Evolutionary conservation across 2,329 filamentous ascomycete species (phyloP).

Genomic region (Arachnopeziza araneosa): DNA sequence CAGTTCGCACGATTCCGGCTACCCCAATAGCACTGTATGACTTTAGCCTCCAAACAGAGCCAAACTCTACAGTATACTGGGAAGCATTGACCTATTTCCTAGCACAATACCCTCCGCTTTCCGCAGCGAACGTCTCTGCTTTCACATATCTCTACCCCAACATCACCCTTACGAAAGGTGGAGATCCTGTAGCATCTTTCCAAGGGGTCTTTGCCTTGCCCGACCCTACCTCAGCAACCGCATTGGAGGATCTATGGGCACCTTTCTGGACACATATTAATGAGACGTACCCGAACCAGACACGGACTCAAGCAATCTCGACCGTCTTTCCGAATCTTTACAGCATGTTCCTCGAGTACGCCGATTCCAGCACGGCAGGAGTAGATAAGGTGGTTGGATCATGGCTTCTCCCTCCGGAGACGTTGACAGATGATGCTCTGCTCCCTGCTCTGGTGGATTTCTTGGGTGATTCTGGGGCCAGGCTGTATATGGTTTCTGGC

Average conservation of each 20-base stretch:
- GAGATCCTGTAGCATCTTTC: slow-evolving; percentile 30
- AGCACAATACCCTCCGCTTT: slow-evolving; percentile 40
- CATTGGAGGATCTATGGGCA: slow-evolving; percentile 26
- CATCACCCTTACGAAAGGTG: slow-evolving; percentile 12
- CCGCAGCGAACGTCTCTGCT: slow-evolving; percentile 45
- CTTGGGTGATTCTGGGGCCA: slow-evolving; percentile 17
- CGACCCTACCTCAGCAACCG: slow-evolving; percentile 28
- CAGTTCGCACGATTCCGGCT: slow-evolving; percentile 45
- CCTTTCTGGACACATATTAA: slow-evolving; percentile 33
- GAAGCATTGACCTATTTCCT: slow-evolving; percentile 44
- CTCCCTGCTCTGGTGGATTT: slow-evolving; percentile 34
- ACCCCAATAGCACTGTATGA: slow-evolving; percentile 24
- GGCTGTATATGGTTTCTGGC: slow-evolving; percentile 32
- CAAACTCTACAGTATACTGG: slow-evolving; percentile 36
- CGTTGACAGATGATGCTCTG: slow-evolving; percentile 35
- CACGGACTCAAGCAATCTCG: neutral
- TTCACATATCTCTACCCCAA: slow-evolving; percentile 40
- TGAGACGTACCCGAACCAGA: slow-evolving; percentile 27
- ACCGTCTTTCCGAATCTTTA: neutral
- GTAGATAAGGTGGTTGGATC: slow-evolving; percentile 37
- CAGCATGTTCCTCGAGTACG: slow-evolving; percentile 2
- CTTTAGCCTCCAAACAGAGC: slow-evolving; percentile 28
- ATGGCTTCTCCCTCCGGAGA: slow-evolving; percentile 36
- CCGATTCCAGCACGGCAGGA: slow-evolving; percentile 36
- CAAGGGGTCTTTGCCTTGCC: slow-evolving; percentile 32